Conservation (phyloP, 2,329 filamentous ascomycete species). For the Periconia sp. region DNA sequence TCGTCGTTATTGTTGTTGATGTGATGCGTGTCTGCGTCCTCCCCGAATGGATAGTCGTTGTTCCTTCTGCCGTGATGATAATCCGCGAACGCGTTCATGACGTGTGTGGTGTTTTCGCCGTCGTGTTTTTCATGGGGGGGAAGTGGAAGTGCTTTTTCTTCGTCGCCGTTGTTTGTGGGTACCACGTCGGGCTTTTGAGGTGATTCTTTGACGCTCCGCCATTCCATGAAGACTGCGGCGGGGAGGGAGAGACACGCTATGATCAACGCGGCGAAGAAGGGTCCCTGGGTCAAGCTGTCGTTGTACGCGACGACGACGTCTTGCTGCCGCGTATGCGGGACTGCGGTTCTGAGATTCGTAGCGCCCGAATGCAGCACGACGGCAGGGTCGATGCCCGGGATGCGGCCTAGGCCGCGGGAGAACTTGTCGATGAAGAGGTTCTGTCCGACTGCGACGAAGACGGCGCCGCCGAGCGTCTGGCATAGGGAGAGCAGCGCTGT, state of each 20-base stretch:
- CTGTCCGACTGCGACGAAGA: conserved; percentile 51
- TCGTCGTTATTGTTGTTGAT: background rate
- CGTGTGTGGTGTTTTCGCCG: background rate
- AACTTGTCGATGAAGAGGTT: conserved; percentile 51
- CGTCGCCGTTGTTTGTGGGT: conserved; percentile 10
- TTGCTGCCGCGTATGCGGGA: conserved; percentile 16
- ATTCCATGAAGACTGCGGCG: conserved; percentile 61
- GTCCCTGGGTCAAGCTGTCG: conserved; percentile 28
- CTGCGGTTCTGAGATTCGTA: conserved; percentile 56
- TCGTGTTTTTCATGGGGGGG: no score
- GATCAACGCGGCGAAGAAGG: conserved; percentile 62
- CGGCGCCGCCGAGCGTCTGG: conserved; percentile 49
- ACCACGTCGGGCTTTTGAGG: background rate
- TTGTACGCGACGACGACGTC: conserved; percentile 33
- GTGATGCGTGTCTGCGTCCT: background rate
- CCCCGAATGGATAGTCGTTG: background rate
- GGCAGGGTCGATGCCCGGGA: conserved; percentile 42
- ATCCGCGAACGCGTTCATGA: conserved; percentile 1
- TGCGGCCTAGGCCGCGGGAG: conserved; percentile 33
- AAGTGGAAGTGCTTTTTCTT: conserved; percentile 15
- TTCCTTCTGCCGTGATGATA: background rate
- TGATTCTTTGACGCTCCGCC: conserved; percentile 64
- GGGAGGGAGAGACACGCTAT: conserved; percentile 58
- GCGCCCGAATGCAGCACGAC: conserved; percentile 50
- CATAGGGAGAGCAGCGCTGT: conserved; percentile 49